These are phyloP conservation scores for Aspergillus sparsus DNA, from an alignment of 495 filamentous ascomycete genomes.

Conservation along the genomic window DNA sequence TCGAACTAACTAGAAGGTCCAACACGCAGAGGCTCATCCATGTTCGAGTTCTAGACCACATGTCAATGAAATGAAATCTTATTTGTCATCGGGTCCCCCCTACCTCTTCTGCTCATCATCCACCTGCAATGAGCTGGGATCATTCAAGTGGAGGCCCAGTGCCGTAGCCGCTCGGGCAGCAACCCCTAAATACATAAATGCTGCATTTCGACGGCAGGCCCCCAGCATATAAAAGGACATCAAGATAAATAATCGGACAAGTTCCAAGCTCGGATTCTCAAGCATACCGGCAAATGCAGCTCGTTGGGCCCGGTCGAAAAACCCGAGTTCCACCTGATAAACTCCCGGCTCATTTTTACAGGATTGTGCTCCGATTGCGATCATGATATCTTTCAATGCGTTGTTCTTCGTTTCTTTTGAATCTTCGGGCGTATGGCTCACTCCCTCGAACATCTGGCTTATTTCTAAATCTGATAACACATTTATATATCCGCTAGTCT, in stretches of 20 bases:
- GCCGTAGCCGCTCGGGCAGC: slow-evolving; percentile 46
- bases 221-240: slow-evolving; percentile 53
- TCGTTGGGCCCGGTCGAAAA: slow-evolving; percentile 43
- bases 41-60: slow-evolving; percentile 27
- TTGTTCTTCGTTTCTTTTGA: slow-evolving; percentile 26
- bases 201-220: slow-evolving; percentile 48
- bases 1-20: slow-evolving; percentile 47
- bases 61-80: not conserved
- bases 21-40: slow-evolving; percentile 50
- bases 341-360: slow-evolving; percentile 26
- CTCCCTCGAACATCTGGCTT: slow-evolving; percentile 11
- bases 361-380: slow-evolving; percentile 48
- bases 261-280: slow-evolving; percentile 45
- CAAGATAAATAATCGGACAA: slow-evolving; percentile 43
- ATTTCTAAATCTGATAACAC: slow-evolving; percentile 24
- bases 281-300: slow-evolving; percentile 40
- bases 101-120: slow-evolving; percentile 29
- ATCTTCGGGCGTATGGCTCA: slow-evolving; percentile 19
- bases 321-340: slow-evolving; percentile 33
- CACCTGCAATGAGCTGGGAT: not conserved
- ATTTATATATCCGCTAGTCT: slow-evolving; percentile 40
- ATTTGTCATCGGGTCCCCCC: not conserved
- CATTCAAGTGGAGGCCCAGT: slow-evolving; percentile 40
- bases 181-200: slow-evolving; percentile 52
- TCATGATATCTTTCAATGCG: slow-evolving; percentile 40